Evolutionary conservation across 345 rosid species (phyloP).

Genomic region (Anacardium occidentale): DNA sequence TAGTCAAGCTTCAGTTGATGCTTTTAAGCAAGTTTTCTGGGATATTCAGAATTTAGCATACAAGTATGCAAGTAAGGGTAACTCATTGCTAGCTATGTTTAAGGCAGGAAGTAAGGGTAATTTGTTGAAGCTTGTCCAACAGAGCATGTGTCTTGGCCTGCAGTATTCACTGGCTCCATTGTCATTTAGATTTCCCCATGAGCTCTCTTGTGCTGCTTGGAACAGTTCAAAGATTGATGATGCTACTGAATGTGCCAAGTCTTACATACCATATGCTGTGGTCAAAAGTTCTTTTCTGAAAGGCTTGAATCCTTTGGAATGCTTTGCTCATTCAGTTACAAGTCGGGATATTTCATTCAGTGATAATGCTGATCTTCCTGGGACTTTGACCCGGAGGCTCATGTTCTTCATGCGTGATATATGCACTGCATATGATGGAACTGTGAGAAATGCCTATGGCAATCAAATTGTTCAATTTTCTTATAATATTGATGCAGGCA

Average conservation of each 20-base stretch:
- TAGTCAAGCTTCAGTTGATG: constrained; percentile 69
- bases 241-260: constrained; percentile 40
- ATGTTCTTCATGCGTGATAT: constrained; percentile 91
- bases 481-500: constrained; percentile 39
- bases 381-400: constrained; percentile 71
- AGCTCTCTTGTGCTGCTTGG: constrained; percentile 71
- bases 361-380: constrained; percentile 96
- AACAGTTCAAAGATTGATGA: constrained; percentile 44
- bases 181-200: constrained; percentile 74
- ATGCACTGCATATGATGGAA: constrained; percentile 73
- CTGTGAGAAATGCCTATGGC: constrained; percentile 80
- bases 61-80: constrained; percentile 56
- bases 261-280: constrained; percentile 71
- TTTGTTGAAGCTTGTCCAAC: constrained; percentile 73
- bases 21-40: constrained; percentile 68
- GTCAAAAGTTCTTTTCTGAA: constrained; percentile 66
- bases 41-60: constrained; percentile 71
- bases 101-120: constrained; percentile 97
- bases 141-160: constrained; percentile 83
- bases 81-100: constrained; percentile 72
- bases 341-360: constrained; percentile 81
- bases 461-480: constrained; percentile 75
- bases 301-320: constrained; percentile 80
- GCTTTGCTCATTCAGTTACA: constrained; percentile 84
- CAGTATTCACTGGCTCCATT: constrained; percentile 77